Conservation (phyloP, 192 early-diverging fungal genomes). For the Backusella psychrophila region DNA sequence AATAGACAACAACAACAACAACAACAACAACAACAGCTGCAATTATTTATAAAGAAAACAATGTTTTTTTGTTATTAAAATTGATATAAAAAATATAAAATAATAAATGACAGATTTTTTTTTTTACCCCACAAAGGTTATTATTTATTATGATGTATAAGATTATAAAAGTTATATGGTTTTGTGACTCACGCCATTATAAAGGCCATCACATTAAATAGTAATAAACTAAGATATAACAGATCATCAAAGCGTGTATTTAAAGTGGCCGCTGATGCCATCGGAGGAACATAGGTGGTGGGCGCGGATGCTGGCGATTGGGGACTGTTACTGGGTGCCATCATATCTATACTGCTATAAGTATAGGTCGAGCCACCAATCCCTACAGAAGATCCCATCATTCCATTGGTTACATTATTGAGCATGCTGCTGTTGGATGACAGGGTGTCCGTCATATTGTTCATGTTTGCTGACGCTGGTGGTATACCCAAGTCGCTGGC, state of each 20-base stretch:
- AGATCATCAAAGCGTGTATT: background rate
- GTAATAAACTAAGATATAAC: background rate
- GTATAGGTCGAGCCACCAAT: background rate
- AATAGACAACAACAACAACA: slow-evolving; percentile 24
- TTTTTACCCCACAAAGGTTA: background rate
- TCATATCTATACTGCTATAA: background rate
- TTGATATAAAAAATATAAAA: background rate
- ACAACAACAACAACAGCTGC: background rate
- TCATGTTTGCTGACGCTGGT: background rate
- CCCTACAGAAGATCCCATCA: background rate
- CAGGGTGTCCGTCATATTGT: background rate
- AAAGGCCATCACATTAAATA: background rate
- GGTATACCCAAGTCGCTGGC: background rate
- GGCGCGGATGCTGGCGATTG: background rate
- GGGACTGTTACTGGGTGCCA: background rate
- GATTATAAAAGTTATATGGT: background rate
- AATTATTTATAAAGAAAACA: background rate
- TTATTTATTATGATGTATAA: background rate
- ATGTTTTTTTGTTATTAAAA: background rate
- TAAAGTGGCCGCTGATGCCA: background rate
- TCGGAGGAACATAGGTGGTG: background rate
- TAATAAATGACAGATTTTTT: background rate
- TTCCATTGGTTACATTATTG: background rate
- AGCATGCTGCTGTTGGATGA: background rate
- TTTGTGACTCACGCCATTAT: background rate